Conservation (phyloP, 495 filamentous ascomycete species). For the Talaromyces liani region DNA sequence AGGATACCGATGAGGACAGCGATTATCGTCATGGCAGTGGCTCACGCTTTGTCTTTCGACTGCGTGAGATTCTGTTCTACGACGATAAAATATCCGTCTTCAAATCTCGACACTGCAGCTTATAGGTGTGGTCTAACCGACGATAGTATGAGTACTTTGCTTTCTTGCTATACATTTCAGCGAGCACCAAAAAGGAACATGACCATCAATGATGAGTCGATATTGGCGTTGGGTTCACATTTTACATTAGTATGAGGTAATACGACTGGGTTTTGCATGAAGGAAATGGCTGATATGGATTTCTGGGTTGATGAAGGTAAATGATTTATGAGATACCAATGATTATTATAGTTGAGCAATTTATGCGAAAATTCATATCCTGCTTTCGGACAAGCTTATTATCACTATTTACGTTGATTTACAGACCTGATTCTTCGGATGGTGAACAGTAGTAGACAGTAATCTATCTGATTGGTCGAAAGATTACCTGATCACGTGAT, state of each 20-base stretch:
- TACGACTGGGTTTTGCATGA: not conserved
- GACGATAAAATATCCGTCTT: slow-evolving; percentile 85
- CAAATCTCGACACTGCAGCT: slow-evolving; percentile 60
- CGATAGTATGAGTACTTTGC: not conserved
- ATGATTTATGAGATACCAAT: not conserved
- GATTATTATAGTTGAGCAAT: not conserved
- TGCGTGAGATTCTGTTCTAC: slow-evolving; percentile 83
- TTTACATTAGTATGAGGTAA: not conserved
- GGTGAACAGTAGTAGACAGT: not conserved
- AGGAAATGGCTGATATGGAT: not conserved
- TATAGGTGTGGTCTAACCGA: not conserved
- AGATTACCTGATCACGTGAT: not conserved
- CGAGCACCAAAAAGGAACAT: not conserved
- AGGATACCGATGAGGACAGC: slow-evolving; percentile 46
- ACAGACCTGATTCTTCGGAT: not conserved
- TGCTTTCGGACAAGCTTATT: not conserved
- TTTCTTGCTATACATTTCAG: not conserved
- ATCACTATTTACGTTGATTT: not conserved
- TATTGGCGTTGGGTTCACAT: not conserved
- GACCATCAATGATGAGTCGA: not conserved
- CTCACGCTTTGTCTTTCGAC: slow-evolving; percentile 49
- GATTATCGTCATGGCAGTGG: slow-evolving; percentile 13
- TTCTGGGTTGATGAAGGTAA: not conserved
- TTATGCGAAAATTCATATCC: not conserved
- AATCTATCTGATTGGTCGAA: not conserved